Evolutionary conservation across 768 basidiomycete genomes (phyloP), one percentile per base, ranked within the genome.

Genomic region (Boletus sensibilis): DNA sequence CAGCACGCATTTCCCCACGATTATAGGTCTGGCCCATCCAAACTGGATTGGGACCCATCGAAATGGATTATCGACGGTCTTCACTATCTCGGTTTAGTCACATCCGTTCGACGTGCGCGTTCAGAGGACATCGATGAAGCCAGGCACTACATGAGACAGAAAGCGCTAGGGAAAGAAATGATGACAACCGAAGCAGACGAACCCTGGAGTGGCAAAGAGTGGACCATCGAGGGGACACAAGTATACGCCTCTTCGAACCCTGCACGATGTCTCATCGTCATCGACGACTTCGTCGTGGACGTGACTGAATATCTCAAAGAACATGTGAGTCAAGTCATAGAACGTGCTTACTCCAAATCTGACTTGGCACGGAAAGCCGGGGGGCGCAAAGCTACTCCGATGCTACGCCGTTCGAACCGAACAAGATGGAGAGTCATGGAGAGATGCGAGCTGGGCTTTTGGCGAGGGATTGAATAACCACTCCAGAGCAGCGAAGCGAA

Each of bases 1-100:
- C 43, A 59, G 57, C 56, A 59, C 14, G n/a, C 57, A 14, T 59
- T 59, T 46, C 57, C 58, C n/a, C 56, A 59, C 33, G 58, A 59
- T 37, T 59, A 59, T 27, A 45, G 58, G 21, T 58, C 58, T 23
- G 49, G 58, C 11, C 58, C 58, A 21, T 59, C 49, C 27, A 52
- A 34, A 31, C 29, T 59, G 20, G 56, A 59, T 23, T 59, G 58
- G 58, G 58, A 59, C 27, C 56, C 58, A 20, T 58, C 58, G n/a
- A 59, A 58, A 38, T 58, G 58, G 58, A 47, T 58, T 34, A 58
- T 52, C 25, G 43, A 58, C 18, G 38, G 37, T 18, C 57, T 58
- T 21, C 49, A 38, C 44, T 31, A 27, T 12, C 23, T 59, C 34
- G 58, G 58, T 31, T 7, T 59, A 9, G 57, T 59, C 18, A 58